These are phyloP conservation scores for Sporisorium scitamineum DNA, from an alignment of 1,284 basidiomycete genomes.

Conservation along the genomic window DNA sequence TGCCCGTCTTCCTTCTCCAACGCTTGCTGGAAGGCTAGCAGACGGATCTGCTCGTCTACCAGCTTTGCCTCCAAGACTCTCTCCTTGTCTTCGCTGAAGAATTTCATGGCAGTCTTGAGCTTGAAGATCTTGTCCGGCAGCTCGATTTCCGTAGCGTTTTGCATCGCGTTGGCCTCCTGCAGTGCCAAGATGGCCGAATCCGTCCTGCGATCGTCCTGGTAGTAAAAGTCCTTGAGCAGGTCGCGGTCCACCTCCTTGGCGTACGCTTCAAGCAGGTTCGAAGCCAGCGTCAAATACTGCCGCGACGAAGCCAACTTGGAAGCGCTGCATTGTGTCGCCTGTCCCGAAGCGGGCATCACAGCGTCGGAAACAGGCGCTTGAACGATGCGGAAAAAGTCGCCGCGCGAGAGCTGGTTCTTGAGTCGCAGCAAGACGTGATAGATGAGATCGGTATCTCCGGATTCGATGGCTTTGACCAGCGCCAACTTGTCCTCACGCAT, in stretches of 20 bases:
- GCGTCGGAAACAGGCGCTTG: slow-evolving; percentile 72
- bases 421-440: slow-evolving; percentile 53
- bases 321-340: slow-evolving; percentile 6
- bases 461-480: slow-evolving; percentile 88
- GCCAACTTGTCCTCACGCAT: slow-evolving; percentile 96
- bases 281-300: slow-evolving; percentile 56
- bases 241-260: slow-evolving; percentile 76
- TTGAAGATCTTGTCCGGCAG: slow-evolving; percentile 75
- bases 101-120: slow-evolving; percentile 86
- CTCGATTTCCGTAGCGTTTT: slow-evolving; percentile 21
- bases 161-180: slow-evolving; percentile 73
- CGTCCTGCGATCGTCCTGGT: slow-evolving; percentile 93
- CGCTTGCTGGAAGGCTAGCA: slow-evolving; percentile 84
- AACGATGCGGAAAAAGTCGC: slow-evolving; percentile 92
- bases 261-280: slow-evolving; percentile 63
- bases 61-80: slow-evolving; percentile 90
- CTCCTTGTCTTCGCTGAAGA: slow-evolving; percentile 94
- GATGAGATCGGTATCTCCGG: slow-evolving; percentile 89
- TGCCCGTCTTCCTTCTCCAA: slow-evolving; percentile 87
- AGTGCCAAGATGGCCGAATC: slow-evolving; percentile 88
- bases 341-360: slow-evolving; percentile 1
- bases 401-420: slow-evolving; percentile 83
- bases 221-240: slow-evolving; percentile 95
- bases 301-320: slow-evolving; percentile 36
- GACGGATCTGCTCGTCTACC: slow-evolving; percentile 84